Conservation (phyloP, 495 filamentous ascomycete genomes). For the Jackrogersella multiformis region DNA sequence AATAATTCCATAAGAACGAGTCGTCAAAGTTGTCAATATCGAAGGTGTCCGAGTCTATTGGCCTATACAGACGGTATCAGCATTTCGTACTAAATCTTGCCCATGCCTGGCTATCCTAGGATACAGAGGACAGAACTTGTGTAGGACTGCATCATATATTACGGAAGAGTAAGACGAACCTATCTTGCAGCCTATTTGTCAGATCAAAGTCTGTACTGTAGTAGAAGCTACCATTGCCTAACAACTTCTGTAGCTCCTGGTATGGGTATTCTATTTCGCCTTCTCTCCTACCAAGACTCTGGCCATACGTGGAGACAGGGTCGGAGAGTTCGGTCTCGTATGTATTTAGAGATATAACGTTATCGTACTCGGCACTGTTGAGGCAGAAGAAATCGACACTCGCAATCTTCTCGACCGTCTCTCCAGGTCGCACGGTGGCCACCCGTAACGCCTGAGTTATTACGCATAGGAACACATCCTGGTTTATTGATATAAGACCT, state of each 20-base stretch:
- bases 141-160: neutral
- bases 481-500: slow-evolving; percentile 83
- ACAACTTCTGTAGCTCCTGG: slow-evolving; percentile 84
- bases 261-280: slow-evolving; percentile 84
- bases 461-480: slow-evolving; percentile 93
- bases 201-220: slow-evolving; percentile 97
- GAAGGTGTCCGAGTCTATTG: slow-evolving; percentile 68
- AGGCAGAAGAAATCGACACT: slow-evolving; percentile 93
- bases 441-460: slow-evolving; percentile 79
- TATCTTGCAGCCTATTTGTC: slow-evolving; percentile 90
- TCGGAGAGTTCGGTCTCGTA: slow-evolving; percentile 59
- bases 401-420: slow-evolving; percentile 86
- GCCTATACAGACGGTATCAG: slow-evolving; percentile 46
- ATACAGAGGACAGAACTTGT: neutral
- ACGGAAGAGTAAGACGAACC: slow-evolving; percentile 60
- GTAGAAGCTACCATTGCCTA: slow-evolving; percentile 96
- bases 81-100: neutral
- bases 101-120: neutral
- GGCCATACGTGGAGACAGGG: slow-evolving; percentile 62
- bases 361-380: slow-evolving; percentile 83
- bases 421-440: slow-evolving; percentile 83
- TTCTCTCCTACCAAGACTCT: slow-evolving; percentile 70
- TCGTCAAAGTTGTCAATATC: slow-evolving; percentile 87
- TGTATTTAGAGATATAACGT: slow-evolving; percentile 67
- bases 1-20: slow-evolving; percentile 95